Percentiles rank a stretch among this genome's conserved stretches.
Conservation (phyloP, 1,284 basidiomycete genomes). For the Garcileccinum viscosum region DNA sequence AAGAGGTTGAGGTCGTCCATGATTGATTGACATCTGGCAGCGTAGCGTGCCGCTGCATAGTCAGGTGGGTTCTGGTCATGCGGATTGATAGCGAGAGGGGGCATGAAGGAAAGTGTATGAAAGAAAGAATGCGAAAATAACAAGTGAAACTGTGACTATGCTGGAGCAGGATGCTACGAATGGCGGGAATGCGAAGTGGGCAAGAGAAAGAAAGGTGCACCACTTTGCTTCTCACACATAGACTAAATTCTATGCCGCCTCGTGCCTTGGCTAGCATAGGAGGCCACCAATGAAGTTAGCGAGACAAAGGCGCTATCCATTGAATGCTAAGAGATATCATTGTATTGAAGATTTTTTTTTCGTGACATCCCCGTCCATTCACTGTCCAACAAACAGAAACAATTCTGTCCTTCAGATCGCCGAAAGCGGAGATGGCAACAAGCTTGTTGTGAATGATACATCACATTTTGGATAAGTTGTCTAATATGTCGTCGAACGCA, state of each 20-base stretch:
- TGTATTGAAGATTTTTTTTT: too few relatives aligned
- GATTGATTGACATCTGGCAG: too few relatives aligned
- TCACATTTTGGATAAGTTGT: too few relatives aligned
- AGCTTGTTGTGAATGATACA: too few relatives aligned
- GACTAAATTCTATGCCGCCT: not conserved
- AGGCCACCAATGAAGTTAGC: too few relatives aligned
- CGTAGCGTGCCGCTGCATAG: not conserved
- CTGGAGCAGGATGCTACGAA: not conserved
- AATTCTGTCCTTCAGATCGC: too few relatives aligned
- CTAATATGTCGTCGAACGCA: too few relatives aligned
- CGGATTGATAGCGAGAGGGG: not conserved
- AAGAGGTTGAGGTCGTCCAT: not conserved
- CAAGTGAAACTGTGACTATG: not conserved
- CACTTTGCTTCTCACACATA: not conserved
- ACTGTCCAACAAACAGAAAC: too few relatives aligned
- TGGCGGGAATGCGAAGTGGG: not conserved
- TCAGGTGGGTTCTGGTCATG: not conserved
- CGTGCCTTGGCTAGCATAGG: not conserved
- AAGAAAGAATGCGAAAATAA: not conserved
- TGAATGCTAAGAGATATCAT: too few relatives aligned
- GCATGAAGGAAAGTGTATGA: not conserved
- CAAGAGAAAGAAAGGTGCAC: not conserved
- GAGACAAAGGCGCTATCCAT: too few relatives aligned
- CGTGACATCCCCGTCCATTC: too few relatives aligned
- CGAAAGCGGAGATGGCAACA: too few relatives aligned